Percentiles rank a stretch among this genome's conserved stretches.
These are phyloP conservation scores for Termitomyces sp. DNA, from an alignment of 768 basidiomycete species.

Conservation along the genomic window DNA sequence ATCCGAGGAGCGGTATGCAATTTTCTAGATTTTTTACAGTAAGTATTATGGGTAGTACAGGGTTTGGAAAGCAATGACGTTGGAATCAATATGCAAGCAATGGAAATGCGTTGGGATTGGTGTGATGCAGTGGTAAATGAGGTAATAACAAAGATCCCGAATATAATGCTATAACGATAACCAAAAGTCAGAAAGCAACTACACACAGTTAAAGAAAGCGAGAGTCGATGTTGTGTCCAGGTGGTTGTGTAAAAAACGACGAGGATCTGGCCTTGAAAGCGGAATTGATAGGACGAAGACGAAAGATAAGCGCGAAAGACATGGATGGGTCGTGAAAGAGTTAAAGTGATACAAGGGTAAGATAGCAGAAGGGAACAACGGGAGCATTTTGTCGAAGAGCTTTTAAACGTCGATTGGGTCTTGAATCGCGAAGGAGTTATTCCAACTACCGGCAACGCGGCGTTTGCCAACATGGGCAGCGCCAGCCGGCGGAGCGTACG, in stretches of 20 bases:
- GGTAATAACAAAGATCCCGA: not conserved
- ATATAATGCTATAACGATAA: conserved; percentile 14
- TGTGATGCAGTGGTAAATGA: conserved; percentile 6
- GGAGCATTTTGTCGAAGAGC: not conserved
- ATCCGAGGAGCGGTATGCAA: not conserved
- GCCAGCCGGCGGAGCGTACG: conserved; percentile 52
- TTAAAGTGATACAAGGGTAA: conserved; percentile 11
- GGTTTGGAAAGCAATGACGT: conserved; percentile 10
- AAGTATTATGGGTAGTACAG: conserved; percentile 1
- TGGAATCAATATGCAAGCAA: conserved; percentile 7
- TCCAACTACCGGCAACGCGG: conserved; percentile 53
- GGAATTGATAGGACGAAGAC: not conserved
- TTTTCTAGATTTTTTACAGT: conserved; percentile 1
- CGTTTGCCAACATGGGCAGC: conserved; percentile 43
- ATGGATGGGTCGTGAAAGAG: conserved; percentile 7
- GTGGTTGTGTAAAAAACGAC: not conserved
- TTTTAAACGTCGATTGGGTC: conserved; percentile 22
- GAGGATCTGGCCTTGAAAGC: not conserved
- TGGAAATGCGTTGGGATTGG: conserved; percentile 2
- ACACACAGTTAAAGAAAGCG: conserved; percentile 34
- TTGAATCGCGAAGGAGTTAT: conserved; percentile 14
- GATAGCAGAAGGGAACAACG: conserved; percentile 8
- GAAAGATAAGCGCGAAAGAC: not conserved
- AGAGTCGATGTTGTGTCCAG: conserved; percentile 32
- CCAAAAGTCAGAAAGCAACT: conserved; percentile 49